Evolutionary conservation across 441 rosid species (phyloP), one percentile per base, ranked within the genome.

Genomic region (Populus hybrid): DNA sequence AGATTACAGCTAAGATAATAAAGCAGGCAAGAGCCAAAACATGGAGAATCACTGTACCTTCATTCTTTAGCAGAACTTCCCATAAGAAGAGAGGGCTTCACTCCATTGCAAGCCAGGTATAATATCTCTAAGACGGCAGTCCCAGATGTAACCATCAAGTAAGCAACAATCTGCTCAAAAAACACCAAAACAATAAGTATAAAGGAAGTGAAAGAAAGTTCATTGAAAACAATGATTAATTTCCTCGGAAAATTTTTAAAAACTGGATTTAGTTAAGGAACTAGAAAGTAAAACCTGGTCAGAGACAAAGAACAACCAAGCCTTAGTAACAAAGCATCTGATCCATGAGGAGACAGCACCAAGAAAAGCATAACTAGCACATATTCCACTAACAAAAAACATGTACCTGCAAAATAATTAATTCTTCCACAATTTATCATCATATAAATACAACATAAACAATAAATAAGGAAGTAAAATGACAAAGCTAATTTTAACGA

Each of bases 271-370:
- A 6, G 68, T 23, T 28, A 6, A 0, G 59, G 63, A 24, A 19
- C 21, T 14, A 34, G 2, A 19, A 38, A 24, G 36, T 42, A 28
- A n/a, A 79, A 91, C 98, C 97, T 95, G 97, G 81, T 95, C 98
- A 69, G 94, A 87, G 82, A 91, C 71, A 79, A 93, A 94, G 87
- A 91, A 86, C 35, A 91, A 74, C 97, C 98, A 92, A 66, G 90
- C 89, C 86, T 85, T 91, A 75, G 86, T 57, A 67, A 79, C 89
- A 21, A 91, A 80, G 84, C 78, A 82, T 71, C 74, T 82, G 85
- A 90, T 71, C 91, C 95, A 89, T 59, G 86, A 81, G 77, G 85
- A 87, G 18, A 86, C 11, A 59, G 82, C 82, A 50, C 95, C 90
- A 71, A 86, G 53, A 76, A 89, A 63, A 82, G 97, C 98, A 88